Conservation (phyloP, 2,329 filamentous ascomycete genomes). For the Acephala macrosclerotiorum region DNA sequence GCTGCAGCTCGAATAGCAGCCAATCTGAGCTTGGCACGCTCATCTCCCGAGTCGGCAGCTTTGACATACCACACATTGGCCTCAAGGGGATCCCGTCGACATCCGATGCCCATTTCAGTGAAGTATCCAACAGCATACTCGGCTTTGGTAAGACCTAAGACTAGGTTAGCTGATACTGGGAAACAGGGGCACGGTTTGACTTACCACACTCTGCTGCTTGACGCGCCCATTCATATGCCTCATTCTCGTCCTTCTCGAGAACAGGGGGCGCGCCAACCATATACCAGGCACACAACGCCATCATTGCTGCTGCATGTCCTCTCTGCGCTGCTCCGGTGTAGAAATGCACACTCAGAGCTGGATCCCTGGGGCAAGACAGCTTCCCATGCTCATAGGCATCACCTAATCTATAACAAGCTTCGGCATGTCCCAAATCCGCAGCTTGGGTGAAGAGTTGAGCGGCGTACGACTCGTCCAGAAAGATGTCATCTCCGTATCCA, state of each 20-base stretch:
- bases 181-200: constrained; percentile 44
- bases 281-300: constrained; percentile 99
- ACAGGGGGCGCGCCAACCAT: constrained; percentile 93
- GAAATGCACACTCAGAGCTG: constrained; percentile 94
- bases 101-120: constrained; percentile 98
- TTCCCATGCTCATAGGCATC: constrained; percentile 95
- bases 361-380: constrained; percentile 86
- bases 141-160: constrained; percentile 60
- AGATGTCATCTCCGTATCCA: constrained; percentile 94
- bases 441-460: constrained; percentile 94
- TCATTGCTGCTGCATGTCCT: constrained; percentile 89
- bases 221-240: constrained; percentile 96
- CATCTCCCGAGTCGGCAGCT: constrained; percentile 90
- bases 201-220: constrained; percentile 85
- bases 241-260: constrained; percentile 91
- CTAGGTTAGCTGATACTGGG: constrained; percentile 23
- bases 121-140: constrained; percentile 97
- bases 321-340: constrained; percentile 91
- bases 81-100: constrained; percentile 90
- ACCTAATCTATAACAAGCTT: constrained; percentile 89
- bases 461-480: constrained; percentile 88
- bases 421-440: constrained; percentile 86
- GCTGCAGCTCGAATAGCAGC: constrained; percentile 87
- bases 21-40: constrained; percentile 85
- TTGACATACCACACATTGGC: constrained; percentile 99